Evolutionary conservation across 441 rosid genomes (phyloP).

Genomic region (Breynia disticha): DNA sequence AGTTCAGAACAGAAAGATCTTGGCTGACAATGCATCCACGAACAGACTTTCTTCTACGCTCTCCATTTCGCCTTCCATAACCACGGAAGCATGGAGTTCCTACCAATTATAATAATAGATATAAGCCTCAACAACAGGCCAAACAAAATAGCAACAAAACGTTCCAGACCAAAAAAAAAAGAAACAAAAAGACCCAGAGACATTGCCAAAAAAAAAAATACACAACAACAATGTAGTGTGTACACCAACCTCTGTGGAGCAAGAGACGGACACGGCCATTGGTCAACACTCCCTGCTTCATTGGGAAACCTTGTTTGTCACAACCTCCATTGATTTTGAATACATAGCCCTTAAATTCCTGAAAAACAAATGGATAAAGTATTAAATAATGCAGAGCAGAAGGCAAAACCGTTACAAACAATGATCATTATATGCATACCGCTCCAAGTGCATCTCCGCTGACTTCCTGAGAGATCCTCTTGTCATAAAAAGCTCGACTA

Average conservation of each 20-base stretch:
- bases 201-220: no score
- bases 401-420: neutral
- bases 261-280: conserved; percentile 41
- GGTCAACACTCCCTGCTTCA: conserved; percentile 44
- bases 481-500: conserved; percentile 35
- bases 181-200: neutral
- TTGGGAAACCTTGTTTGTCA: conserved; percentile 44
- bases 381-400: neutral
- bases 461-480: conserved; percentile 48
- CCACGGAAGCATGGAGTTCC: conserved; percentile 43
- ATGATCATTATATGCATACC: conserved; percentile 14
- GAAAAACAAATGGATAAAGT: neutral
- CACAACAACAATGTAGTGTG: neutral
- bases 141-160: neutral
- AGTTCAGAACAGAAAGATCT: conserved; percentile 40
- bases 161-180: neutral
- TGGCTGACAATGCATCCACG: conserved; percentile 46
- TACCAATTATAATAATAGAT: neutral
- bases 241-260: conserved; percentile 35
- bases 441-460: conserved; percentile 44
- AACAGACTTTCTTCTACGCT: conserved; percentile 40
- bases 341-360: conserved; percentile 43
- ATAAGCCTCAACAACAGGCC: neutral
- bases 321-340: conserved; percentile 43
- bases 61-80: conserved; percentile 40